Conservation (phyloP, 176 grass and related monocot species). For the Avena atlantica region DNA sequence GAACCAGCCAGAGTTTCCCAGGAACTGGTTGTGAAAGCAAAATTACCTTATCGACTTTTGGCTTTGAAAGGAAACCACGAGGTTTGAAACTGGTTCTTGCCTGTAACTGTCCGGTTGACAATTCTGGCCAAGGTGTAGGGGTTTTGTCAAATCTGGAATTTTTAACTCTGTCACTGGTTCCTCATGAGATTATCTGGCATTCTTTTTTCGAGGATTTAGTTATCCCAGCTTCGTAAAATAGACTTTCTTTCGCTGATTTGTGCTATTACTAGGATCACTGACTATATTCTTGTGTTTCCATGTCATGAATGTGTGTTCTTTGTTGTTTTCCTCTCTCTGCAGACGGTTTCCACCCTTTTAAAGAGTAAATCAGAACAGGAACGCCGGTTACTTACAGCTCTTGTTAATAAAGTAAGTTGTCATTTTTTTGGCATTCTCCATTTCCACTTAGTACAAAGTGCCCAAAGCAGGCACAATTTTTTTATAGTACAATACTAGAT, state of each 20-base stretch:
- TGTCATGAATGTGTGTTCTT: conserved; percentile 30
- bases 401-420: conserved; percentile 94
- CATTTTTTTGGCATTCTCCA: not conserved
- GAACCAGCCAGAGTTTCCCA: conserved; percentile 14
- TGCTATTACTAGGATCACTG: conserved; percentile 5
- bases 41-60: not conserved
- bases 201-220: conserved; percentile 14
- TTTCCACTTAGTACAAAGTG: conserved; percentile 1
- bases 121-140: not conserved
- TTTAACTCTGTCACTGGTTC: conserved; percentile 1
- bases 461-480: not conserved
- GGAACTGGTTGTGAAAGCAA: conserved; percentile 19
- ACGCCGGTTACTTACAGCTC: conserved; percentile 81
- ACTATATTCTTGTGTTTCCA: not conserved
- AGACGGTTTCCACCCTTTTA: conserved; percentile 85
- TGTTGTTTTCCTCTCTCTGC: conserved; percentile 46
- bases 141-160: conserved; percentile 4
- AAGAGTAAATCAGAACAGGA: conserved; percentile 96
- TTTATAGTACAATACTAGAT: conserved; percentile 21
- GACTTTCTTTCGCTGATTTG: not conserved
- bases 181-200: not conserved
- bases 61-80: not conserved
- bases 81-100: conserved; percentile 9
- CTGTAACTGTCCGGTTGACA: conserved; percentile 5
- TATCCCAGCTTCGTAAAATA: conserved; percentile 2